Evolutionary conservation across 208 protist genomes (phyloP).

Genomic region (Trypanosoma platydactyli): DNA sequence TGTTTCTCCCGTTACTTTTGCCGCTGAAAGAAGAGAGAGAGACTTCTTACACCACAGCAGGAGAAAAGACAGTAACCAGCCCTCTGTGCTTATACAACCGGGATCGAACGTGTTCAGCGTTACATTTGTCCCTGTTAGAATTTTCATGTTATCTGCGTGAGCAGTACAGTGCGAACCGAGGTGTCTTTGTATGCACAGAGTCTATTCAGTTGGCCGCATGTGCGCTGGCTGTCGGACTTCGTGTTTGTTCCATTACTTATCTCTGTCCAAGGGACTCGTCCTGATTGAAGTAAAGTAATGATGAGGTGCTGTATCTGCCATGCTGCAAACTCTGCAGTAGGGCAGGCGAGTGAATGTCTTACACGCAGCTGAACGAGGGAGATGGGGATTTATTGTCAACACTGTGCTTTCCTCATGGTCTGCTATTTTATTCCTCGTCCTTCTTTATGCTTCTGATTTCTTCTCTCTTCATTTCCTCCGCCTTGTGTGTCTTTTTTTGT

Average conservation of each 20-base stretch:
- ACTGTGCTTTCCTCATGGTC: background rate
- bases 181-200: slow-evolving; percentile 66
- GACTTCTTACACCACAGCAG: too few relatives aligned
- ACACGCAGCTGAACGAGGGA: too few relatives aligned
- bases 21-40: background rate
- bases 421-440: background rate
- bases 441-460: background rate
- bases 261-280: slow-evolving; percentile 2
- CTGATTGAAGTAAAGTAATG: background rate
- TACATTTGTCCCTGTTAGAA: background rate
- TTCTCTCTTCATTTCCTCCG: background rate
- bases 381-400: too few relatives aligned
- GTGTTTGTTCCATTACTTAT: slow-evolving; percentile 46
- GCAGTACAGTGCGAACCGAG: slow-evolving; percentile 6
- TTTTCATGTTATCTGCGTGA: slow-evolving; percentile 22
- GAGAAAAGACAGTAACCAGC: too few relatives aligned
- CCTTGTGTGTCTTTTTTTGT: background rate
- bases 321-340: background rate
- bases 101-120: background rate
- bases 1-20: slow-evolving; percentile 33
- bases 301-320: background rate
- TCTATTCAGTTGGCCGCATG: slow-evolving; percentile 64
- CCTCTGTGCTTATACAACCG: background rate
- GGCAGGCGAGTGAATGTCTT: background rate
- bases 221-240: slow-evolving; percentile 58